Percentiles rank a stretch among this genome's conserved stretches.
phyloP scores from a whole-genome alignment of 495 filamentous ascomycete genomes.

The Rhypophila decipiens region DNA sequence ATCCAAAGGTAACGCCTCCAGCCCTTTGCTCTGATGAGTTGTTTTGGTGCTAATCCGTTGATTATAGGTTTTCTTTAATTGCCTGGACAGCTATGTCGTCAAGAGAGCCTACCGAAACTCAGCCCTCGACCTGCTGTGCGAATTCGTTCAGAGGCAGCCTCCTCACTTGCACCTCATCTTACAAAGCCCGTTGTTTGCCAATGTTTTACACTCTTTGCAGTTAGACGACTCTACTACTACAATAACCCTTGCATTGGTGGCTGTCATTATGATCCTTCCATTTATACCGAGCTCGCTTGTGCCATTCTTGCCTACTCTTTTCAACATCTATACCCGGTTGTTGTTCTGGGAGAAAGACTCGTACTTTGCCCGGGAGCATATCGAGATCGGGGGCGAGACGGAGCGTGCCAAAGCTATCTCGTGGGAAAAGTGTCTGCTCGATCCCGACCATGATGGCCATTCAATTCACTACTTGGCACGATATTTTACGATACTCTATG shows the following conservation, averaged over 20 bases:
- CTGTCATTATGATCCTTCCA: slow-evolving; percentile 68
- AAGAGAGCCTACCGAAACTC: slow-evolving; percentile 52
- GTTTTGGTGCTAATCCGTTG: not conserved
- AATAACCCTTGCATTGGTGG: slow-evolving; percentile 58
- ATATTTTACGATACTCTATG: slow-evolving; percentile 75
- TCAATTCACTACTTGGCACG: slow-evolving; percentile 63
- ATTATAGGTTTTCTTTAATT: slow-evolving; percentile 50
- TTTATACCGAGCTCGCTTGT: slow-evolving; percentile 63
- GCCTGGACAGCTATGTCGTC: slow-evolving; percentile 54
- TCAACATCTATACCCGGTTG: slow-evolving; percentile 67
- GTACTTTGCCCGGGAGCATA: slow-evolving; percentile 23
- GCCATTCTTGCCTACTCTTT: slow-evolving; percentile 56
- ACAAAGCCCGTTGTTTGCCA: slow-evolving; percentile 58
- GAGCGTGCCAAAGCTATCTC: slow-evolving; percentile 18
- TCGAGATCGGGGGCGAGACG: slow-evolving; percentile 22
- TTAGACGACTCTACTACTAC: slow-evolving; percentile 65
- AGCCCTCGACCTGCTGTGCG: slow-evolving; percentile 52
- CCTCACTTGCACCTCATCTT: slow-evolving; percentile 65
- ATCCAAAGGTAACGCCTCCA: slow-evolving; percentile 50
- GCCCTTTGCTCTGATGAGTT: not conserved
- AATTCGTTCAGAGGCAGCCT: slow-evolving; percentile 60
- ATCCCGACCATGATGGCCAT: slow-evolving; percentile 51
- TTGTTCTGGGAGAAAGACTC: slow-evolving; percentile 64
- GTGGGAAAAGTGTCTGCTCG: slow-evolving; percentile 57
- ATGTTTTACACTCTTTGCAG: slow-evolving; percentile 62